A percentile compares a stretch with the other conserved stretches of the same genome.
These are phyloP conservation scores for Exserohilum turcica DNA, from an alignment of 2,329 filamentous ascomycete genomes.

Conservation along the genomic window DNA sequence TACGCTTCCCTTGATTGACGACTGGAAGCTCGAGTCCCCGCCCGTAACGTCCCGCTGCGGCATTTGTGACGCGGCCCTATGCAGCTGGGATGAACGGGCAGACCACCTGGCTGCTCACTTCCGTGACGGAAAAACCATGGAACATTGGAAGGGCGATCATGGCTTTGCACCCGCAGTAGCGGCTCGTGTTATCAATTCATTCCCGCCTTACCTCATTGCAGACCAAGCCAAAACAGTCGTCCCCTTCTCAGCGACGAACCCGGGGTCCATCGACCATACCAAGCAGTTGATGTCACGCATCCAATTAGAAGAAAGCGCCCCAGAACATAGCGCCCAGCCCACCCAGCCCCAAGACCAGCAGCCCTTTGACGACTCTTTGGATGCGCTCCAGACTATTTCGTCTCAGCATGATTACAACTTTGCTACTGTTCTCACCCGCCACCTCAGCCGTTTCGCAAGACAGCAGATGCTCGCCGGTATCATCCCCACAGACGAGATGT, in stretches of 20 bases:
- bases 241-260: conserved; percentile 51
- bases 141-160: conserved; percentile 57
- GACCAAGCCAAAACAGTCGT: conserved; percentile 47
- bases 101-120: conserved; percentile 59
- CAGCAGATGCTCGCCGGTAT: conserved; percentile 44
- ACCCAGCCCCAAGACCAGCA: background rate
- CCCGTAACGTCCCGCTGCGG: conserved; percentile 58
- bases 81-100: conserved; percentile 53
- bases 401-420: conserved; percentile 36
- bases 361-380: background rate
- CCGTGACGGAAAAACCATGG: conserved; percentile 56
- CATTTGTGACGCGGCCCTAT: conserved; percentile 53
- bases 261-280: conserved; percentile 24
- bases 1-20: conserved; percentile 64
- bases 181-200: conserved; percentile 51
- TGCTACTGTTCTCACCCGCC: conserved; percentile 51
- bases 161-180: conserved; percentile 53
- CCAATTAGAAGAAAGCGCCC: conserved; percentile 4
- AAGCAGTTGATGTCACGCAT: conserved; percentile 26
- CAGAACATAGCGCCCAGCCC: background rate
- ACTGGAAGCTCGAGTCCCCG: conserved; percentile 59
- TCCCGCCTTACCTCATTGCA: conserved; percentile 54
- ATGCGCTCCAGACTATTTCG: conserved; percentile 3
- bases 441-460: conserved; percentile 51
- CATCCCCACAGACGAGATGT: conserved; percentile 55